Percentiles rank a stretch among this genome's conserved stretches.
Conservation (phyloP, 179 eudicot species). For the Pouteria campechiana region DNA sequence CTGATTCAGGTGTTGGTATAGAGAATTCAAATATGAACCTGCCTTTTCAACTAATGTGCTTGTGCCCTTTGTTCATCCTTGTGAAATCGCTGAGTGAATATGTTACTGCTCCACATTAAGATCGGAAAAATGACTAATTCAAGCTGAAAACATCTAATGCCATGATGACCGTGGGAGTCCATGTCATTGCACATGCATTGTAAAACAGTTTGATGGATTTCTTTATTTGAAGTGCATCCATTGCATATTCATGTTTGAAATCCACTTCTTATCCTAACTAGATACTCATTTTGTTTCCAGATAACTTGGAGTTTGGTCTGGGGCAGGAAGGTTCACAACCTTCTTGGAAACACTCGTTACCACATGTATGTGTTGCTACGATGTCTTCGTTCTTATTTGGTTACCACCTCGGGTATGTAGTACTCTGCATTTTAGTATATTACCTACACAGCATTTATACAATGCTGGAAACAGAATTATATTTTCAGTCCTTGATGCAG, state of each 20-base stretch:
- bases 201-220: neutral
- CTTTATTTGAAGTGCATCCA: neutral
- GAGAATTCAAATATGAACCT: too few species aligned
- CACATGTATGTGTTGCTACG: conserved; percentile 84
- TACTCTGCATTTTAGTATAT: neutral
- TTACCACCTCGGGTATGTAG: conserved; percentile 84
- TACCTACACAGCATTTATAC: neutral
- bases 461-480: conserved; percentile 3
- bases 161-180: too few species aligned
- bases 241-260: neutral
- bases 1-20: neutral
- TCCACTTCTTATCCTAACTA: neutral
- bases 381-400: conserved; percentile 76
- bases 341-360: conserved; percentile 75
- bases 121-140: neutral
- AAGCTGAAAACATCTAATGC: too few species aligned
- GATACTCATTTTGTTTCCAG: conserved; percentile 23
- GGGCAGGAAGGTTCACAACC: conserved; percentile 45
- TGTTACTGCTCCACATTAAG: too few species aligned
- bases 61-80: too few species aligned
- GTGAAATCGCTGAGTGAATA: too few species aligned
- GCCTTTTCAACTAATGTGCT: too few species aligned
- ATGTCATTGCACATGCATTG: too few species aligned
- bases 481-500: conserved; percentile 23
- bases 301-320: conserved; percentile 26